A percentile compares a stretch with the other conserved stretches of the same genome.
These are phyloP conservation scores for Puccinia coronata DNA, from an alignment of 1,284 basidiomycete genomes.

Conservation along the genomic window DNA sequence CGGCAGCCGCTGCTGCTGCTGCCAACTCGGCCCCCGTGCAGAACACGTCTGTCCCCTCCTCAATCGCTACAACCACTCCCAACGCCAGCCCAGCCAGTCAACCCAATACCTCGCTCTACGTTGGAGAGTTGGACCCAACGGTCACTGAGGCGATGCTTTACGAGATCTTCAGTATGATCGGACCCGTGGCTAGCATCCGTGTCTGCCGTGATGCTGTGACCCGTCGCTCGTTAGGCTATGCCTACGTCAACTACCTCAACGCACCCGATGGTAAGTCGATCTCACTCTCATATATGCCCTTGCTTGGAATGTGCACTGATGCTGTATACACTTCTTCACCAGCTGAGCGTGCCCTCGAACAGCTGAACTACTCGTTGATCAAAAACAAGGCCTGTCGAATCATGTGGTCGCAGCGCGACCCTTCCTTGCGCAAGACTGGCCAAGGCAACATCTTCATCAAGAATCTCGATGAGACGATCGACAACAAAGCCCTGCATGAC, in stretches of 20 bases:
- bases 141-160: constrained; percentile 99
- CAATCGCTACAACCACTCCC: constrained; percentile 41
- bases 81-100: constrained; percentile 49
- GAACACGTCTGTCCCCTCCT: constrained; percentile 50
- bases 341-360: constrained; percentile 97
- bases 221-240: constrained; percentile 98
- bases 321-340: constrained; percentile 32
- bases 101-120: constrained; percentile 79
- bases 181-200: constrained; percentile 97
- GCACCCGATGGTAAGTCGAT: constrained; percentile 76
- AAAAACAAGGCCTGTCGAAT: constrained; percentile 98
- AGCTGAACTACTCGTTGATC: constrained; percentile 99
- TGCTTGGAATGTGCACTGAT: neutral
- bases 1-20: constrained; percentile 51
- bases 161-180: constrained; percentile 99
- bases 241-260: constrained; percentile 99
- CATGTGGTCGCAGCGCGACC: constrained; percentile 99
- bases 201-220: constrained; percentile 99
- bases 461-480: constrained; percentile 95
- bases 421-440: constrained; percentile 96
- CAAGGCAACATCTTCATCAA: constrained; percentile 99
- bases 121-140: constrained; percentile 95
- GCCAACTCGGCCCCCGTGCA: constrained; percentile 50
- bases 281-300: constrained; percentile 1
- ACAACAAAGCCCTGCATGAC: constrained; percentile 99